Base-by-base conservation (phyloP, 192 early-diverging fungal genomes). In the Dissophora ornata region DNA sequence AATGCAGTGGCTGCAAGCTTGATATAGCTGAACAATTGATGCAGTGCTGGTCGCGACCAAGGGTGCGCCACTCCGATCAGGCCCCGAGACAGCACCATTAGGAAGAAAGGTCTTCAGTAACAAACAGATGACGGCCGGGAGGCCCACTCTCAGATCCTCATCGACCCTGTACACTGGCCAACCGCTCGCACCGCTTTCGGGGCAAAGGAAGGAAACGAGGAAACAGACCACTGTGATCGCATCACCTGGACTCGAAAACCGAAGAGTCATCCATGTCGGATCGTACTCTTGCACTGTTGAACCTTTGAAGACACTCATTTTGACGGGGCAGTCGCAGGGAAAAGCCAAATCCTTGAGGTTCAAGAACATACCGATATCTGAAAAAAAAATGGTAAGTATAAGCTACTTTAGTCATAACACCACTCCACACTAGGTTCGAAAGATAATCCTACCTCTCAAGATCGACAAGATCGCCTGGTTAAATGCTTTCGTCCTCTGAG, bases 1-100 rank as follows among this genome's bases (percentile, higher is more conserved):
- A 25, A 77, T 34, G 40, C 64, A 56, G 24, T 67, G 51, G 15
- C 64, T 38, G 53, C 73, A 77, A 0, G 48, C 73, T 44, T 77
- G 63, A 24, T 67, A 77, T 0, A 77, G 41, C 24, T 50, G 63
- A 10, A 56, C 9, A 21, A 77, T 57, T 21, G 58, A 30, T 10
- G 58, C 28, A 4, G 57, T 18, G 10, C 52, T 54, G 11, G 52
- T 51, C 19, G 53, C 6, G 3, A 57, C 2, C 3, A 36, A 13
- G 2, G 46, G 50, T 10, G 11, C 19, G 12, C 52, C 45, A 25
- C 22, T 55, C 33, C n/a, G 54, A 18, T 77, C 61, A 9, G 7
- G 40, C 33, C 15, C 30, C 5, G 59, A 22, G 15, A 62, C 2
- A 29, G 22, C 22, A 0, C 53, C 44, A 4, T 53, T 50, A 2